Percentiles rank a stretch among this genome's conserved stretches.
Conservation (phyloP, 1,139 yeast genomes). For the Candida sanyaensis region DNA sequence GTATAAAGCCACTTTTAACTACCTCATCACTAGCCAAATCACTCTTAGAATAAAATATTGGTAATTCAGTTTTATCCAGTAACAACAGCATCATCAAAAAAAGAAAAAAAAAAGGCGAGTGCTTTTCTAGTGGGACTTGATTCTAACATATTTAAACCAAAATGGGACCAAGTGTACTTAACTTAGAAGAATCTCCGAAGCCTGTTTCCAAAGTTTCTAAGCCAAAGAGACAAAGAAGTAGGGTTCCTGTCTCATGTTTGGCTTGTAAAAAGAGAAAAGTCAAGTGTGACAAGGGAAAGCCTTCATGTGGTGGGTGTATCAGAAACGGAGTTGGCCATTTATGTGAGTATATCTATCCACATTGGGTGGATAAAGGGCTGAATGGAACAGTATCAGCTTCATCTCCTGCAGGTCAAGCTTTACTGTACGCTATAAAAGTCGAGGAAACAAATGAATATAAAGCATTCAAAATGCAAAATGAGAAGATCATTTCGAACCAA, state of each 20-base stretch:
- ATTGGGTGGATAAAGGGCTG: conserved; percentile 28
- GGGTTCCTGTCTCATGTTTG: conserved; percentile 46
- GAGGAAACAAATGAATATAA: conserved; percentile 24
- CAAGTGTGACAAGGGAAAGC: conserved; percentile 46
- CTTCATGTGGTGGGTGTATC: conserved; percentile 47
- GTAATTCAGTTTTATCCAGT: too few relatives aligned
- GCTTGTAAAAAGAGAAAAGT: conserved; percentile 48
- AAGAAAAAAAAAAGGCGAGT: neutral
- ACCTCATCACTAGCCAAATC: too few relatives aligned
- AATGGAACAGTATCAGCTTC: neutral
- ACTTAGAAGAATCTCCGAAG: neutral
- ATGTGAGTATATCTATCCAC: conserved; percentile 46
- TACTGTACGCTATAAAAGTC: conserved; percentile 10
- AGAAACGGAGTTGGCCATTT: conserved; percentile 44
- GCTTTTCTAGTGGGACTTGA: neutral
- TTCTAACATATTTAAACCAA: neutral
- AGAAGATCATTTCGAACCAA: conserved; percentile 26
- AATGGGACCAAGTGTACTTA: neutral
- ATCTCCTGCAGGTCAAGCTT: neutral
- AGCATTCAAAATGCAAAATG: conserved; percentile 23
- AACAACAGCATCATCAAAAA: neutral
- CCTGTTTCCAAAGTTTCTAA: neutral
- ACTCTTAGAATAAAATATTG: too few relatives aligned
- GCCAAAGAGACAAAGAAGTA: conserved; percentile 27
- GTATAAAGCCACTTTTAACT: too few relatives aligned